These are phyloP conservation scores for Castanea sativa DNA, from an alignment of 306 rosid genomes.

Conservation along the genomic window DNA sequence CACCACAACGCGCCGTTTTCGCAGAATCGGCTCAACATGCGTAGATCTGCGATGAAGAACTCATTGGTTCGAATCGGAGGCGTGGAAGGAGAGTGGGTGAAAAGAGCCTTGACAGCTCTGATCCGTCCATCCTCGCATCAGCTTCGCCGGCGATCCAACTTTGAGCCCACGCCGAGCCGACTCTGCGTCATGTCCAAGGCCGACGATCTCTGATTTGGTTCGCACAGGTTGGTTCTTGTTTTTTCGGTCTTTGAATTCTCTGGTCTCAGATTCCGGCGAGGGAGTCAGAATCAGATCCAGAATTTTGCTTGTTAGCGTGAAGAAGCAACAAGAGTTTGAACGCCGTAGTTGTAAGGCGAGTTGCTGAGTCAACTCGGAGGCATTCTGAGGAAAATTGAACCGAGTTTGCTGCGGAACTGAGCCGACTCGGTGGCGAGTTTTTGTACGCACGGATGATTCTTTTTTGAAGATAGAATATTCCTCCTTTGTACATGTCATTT, in stretches of 20 bases:
- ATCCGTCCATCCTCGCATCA: slow-evolving; percentile 95
- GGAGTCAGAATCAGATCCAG: slow-evolving; percentile 27
- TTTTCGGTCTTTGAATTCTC: slow-evolving; percentile 30
- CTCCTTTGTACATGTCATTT: slow-evolving; percentile 54
- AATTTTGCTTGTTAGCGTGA: not conserved
- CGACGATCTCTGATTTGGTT: slow-evolving; percentile 34
- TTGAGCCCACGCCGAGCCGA: slow-evolving; percentile 72
- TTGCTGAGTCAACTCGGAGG: slow-evolving; percentile 3
- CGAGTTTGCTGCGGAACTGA: slow-evolving; percentile 21
- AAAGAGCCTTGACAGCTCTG: slow-evolving; percentile 73
- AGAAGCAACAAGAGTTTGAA: not conserved
- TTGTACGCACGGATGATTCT: not conserved
- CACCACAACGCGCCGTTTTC: slow-evolving; percentile 42
- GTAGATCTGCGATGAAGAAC: slow-evolving; percentile 94
- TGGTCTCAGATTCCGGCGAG: slow-evolving; percentile 40
- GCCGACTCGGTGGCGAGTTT: slow-evolving; percentile 6
- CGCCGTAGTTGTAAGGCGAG: not conserved
- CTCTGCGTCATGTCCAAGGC: slow-evolving; percentile 70
- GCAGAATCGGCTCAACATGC: slow-evolving; percentile 68
- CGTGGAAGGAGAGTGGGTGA: slow-evolving; percentile 95
- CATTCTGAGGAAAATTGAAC: not conserved
- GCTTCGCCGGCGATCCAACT: slow-evolving; percentile 63
- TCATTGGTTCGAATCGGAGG: slow-evolving; percentile 88
- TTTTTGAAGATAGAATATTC: slow-evolving; percentile 16
- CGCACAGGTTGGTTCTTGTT: slow-evolving; percentile 43